These are phyloP conservation scores for Circinella minor DNA, from an alignment of 371 early-diverging fungal genomes.

Conservation along the genomic window DNA sequence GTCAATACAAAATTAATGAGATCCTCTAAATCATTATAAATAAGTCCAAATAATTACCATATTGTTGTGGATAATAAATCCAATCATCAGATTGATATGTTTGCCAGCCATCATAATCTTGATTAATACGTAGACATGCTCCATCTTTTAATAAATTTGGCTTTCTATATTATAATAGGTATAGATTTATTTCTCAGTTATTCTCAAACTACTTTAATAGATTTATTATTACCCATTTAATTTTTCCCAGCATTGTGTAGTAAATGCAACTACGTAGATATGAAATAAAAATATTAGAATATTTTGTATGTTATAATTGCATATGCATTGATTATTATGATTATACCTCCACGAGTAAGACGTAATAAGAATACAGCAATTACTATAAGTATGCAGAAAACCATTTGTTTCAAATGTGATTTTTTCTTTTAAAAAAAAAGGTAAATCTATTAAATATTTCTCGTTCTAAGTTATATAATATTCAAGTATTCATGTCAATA, in stretches of 20 bases:
- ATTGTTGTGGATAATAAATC: conserved; percentile 52
- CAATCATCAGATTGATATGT: conserved; percentile 43
- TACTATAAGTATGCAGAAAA: neutral
- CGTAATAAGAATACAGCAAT: neutral
- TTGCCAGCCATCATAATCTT: conserved; percentile 35
- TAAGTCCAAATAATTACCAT: conserved; percentile 21
- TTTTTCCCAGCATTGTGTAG: conserved; percentile 29
- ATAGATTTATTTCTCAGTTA: neutral
- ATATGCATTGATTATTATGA: neutral
- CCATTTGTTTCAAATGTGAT: too few relatives aligned
- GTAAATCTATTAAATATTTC: too few relatives aligned
- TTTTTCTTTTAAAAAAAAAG: too few relatives aligned
- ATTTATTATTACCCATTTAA: conserved; percentile 20
- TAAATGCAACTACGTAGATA: conserved; percentile 16
- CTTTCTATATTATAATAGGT: conserved; percentile 32
- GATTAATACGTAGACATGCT: conserved; percentile 27
- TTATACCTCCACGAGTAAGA: neutral
- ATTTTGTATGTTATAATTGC: neutral
- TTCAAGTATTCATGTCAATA: too few relatives aligned
- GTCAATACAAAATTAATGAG: too few relatives aligned
- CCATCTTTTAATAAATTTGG: conserved; percentile 48
- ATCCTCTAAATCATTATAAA: too few relatives aligned
- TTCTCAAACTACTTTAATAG: neutral
- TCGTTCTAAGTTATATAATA: too few relatives aligned
- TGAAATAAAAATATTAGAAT: neutral